Conservation (phyloP, 805 yeast genomes). For the Yamadazyma scolyti region DNA sequence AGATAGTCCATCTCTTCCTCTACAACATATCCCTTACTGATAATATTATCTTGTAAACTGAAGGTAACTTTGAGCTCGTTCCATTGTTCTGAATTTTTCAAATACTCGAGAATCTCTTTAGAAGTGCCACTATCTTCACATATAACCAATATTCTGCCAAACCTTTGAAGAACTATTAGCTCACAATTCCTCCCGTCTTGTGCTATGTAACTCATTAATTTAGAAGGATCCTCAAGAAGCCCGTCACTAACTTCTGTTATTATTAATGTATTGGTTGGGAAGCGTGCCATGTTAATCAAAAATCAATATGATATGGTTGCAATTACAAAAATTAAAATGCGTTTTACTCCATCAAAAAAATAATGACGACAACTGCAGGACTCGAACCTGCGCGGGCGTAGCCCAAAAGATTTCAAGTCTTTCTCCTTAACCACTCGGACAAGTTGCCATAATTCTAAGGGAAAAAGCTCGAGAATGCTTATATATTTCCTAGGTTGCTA, state of each 20-base stretch:
- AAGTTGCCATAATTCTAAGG: conserved; percentile 20
- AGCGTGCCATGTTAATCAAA: conserved; percentile 8
- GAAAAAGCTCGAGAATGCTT: conserved; percentile 1
- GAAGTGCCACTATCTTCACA: conserved; percentile 25
- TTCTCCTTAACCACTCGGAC: conserved; percentile 41
- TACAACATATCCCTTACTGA: conserved; percentile 9
- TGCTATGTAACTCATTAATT: conserved; percentile 23
- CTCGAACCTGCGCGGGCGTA: conserved; percentile 65
- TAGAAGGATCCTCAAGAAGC: conserved; percentile 22
- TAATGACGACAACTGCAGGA: conserved; percentile 56
- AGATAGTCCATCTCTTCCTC: conserved; percentile 22
- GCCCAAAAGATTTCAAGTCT: conserved; percentile 47
- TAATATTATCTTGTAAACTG: conserved; percentile 32
- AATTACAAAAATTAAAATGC: neutral
- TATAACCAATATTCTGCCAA: conserved; percentile 31
- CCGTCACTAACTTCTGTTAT: conserved; percentile 23
- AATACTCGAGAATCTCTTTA: conserved; percentile 13
- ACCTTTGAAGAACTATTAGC: conserved; percentile 28
- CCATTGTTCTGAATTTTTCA: conserved; percentile 16
- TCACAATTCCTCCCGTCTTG: conserved; percentile 23
- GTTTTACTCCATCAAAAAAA: conserved; percentile 14
- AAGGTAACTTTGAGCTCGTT: conserved; percentile 18
- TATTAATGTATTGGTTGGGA: conserved; percentile 34
- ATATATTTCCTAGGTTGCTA: too few relatives aligned
- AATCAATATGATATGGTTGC: neutral